phyloP scores from a whole-genome alignment of 371 early-diverging fungal species.

The Zancudomyces culisetae region DNA sequence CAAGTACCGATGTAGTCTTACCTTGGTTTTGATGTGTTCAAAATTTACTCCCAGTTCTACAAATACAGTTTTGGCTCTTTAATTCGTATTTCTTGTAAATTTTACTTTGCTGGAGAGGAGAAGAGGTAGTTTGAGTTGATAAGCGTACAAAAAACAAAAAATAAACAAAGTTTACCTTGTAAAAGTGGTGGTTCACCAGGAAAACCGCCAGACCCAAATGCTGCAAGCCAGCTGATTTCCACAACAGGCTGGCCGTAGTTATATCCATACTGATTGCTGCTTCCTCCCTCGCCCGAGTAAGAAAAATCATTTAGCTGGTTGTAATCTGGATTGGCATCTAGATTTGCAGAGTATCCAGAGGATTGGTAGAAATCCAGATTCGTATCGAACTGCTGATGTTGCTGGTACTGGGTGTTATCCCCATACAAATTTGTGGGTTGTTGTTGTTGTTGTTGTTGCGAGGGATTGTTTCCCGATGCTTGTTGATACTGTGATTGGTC shows the following conservation, averaged over 20 bases:
- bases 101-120: not conserved
- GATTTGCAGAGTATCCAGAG: not conserved
- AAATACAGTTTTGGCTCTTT: not conserved
- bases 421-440: too few relatives aligned
- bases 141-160: not conserved
- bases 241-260: slow-evolving; percentile 28
- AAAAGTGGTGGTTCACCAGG: slow-evolving; percentile 73
- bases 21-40: slow-evolving; percentile 51
- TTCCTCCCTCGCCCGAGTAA: too few relatives aligned
- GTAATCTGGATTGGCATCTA: not conserved
- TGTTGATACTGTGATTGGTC: not conserved
- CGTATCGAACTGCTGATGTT: not conserved
- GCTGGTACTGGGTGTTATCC: too few relatives aligned
- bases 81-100: not conserved
- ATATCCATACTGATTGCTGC: too few relatives aligned
- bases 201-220: slow-evolving; percentile 70
- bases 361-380: not conserved
- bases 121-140: slow-evolving; percentile 12
- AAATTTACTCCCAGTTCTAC: slow-evolving; percentile 80
- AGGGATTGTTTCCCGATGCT: too few relatives aligned
- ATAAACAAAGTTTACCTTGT: slow-evolving; percentile 24
- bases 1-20: not conserved
- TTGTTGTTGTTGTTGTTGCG: too few relatives aligned
- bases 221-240: slow-evolving; percentile 35
- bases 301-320: too few relatives aligned